Base-by-base conservation (phyloP, 148 eudicot genomes). In the Dianthus caryophyllus region DNA sequence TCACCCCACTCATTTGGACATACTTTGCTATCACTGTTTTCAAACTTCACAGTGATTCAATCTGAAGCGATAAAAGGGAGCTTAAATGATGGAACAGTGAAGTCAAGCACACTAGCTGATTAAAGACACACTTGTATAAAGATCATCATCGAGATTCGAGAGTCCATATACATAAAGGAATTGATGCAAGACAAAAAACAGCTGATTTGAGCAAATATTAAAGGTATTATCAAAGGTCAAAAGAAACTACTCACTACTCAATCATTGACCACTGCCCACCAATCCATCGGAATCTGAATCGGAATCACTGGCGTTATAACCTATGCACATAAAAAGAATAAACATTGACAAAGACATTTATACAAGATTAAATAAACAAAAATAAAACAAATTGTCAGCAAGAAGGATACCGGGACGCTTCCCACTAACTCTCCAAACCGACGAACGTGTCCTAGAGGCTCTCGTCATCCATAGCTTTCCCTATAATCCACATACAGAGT, bases 261-360 rank as follows among this genome's bases (percentile, higher is more conserved):
- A 26, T 65, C 47, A 70, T 7, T 83, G 84, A 55, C 75, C 79
- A 22, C 73, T 78, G 61, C 66, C 80, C 48, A 71, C 62, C 65
- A 75, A 39, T 43, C 84, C 91, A 66, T 89, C 96, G 25, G 97
- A 91, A 75, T 91, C 96, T 9, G 97, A 86, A 79, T 91, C 97
- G 74, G 97, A 86, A 79, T 91, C 97, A 80, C 96, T 91, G 43
- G 88, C 92, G 84, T 91, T 88, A 73, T 91, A 91, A 73, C 97
- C 97, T 91, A 70, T 39, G 68, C 43, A 55, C 31, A 72, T 31
- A 43, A 63, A 51, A 70, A 70, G 33, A 22, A 63, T 46, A 70
- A 38, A 38, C 0, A n/a, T n/a, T n/a, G n/a, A n/a, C n/a, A n/a
- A n/a, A 16, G 61, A 2, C 17, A 16, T 12, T 25, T 56, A 56